Evolutionary conservation across 441 rosid species (phyloP).

Genomic region (Breynia disticha): DNA sequence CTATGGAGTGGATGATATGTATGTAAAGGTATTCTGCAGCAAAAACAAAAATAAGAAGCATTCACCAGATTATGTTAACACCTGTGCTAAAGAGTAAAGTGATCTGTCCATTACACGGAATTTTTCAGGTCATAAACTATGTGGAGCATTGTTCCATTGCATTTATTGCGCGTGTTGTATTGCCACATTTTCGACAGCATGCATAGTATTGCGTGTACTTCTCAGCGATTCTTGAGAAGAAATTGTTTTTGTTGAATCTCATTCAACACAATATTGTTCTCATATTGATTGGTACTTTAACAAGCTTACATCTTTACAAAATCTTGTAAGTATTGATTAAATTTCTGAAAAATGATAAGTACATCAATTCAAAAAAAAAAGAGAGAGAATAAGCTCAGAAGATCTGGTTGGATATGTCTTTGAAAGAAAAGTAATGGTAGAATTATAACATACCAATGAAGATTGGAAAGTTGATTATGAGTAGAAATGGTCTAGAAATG

Average conservation of each 20-base stretch:
- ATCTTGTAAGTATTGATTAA: conserved; percentile 2
- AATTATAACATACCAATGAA: conserved; percentile 6
- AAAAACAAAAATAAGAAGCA: conserved; percentile 4
- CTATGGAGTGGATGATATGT: not conserved
- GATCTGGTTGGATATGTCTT: not conserved
- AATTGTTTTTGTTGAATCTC: conserved; percentile 6
- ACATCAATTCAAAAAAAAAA: conserved; percentile 3
- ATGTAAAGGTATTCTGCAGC: not conserved
- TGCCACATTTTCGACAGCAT: conserved; percentile 9
- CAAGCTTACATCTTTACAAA: conserved; percentile 9
- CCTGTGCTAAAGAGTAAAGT: conserved; percentile 6
- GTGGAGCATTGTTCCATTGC: conserved; percentile 22
- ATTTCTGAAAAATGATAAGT: not conserved
- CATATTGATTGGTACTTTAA: not conserved
- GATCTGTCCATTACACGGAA: conserved; percentile 15
- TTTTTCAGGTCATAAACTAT: conserved; percentile 12
- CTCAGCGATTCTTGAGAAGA: conserved; percentile 2
- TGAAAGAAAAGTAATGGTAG: not conserved
- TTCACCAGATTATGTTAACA: not conserved
- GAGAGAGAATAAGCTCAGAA: not conserved
- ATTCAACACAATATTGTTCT: not conserved
- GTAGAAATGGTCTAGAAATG: too few relatives aligned
- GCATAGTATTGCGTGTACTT: conserved; percentile 1
- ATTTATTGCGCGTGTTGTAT: conserved; percentile 21
- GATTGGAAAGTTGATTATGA: not conserved